Conservation (phyloP, 2,329 filamentous ascomycete genomes). For the Microdochium nivale region DNA sequence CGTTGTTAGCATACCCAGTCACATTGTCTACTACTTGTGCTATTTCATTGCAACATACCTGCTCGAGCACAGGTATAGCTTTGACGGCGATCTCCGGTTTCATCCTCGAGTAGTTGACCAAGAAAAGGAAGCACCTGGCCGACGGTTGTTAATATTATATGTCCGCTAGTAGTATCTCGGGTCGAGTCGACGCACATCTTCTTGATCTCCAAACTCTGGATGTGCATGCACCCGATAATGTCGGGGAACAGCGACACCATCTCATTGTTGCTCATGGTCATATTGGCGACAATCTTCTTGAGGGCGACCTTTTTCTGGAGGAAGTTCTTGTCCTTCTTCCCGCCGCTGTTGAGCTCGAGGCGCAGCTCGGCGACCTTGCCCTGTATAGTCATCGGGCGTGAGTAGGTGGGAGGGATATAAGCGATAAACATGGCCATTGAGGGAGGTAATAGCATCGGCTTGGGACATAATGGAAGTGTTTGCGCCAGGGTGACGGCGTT, state of each 20-base stretch:
- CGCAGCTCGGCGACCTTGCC: slow-evolving; percentile 98
- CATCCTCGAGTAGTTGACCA: slow-evolving; percentile 94
- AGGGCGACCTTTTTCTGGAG: slow-evolving; percentile 92
- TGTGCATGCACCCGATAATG: slow-evolving; percentile 90
- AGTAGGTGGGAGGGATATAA: slow-evolving; percentile 38
- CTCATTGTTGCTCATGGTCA: slow-evolving; percentile 99
- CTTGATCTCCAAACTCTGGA: slow-evolving; percentile 94
- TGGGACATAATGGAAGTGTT: slow-evolving; percentile 1
- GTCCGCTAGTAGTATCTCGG: neutral
- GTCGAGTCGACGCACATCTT: slow-evolving; percentile 67
- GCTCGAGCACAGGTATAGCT: slow-evolving; percentile 77
- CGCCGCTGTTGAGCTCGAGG: slow-evolving; percentile 83
- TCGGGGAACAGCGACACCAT: slow-evolving; percentile 97
- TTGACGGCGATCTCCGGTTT: slow-evolving; percentile 92
- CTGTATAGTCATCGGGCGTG: slow-evolving; percentile 58
- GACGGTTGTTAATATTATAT: slow-evolving; percentile 17
- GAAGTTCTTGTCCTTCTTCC: slow-evolving; percentile 98
- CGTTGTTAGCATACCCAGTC: slow-evolving; percentile 10
- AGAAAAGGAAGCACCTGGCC: slow-evolving; percentile 85
- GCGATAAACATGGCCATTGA: slow-evolving; percentile 41
- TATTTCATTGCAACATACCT: slow-evolving; percentile 39
- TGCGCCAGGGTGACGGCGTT: neutral
- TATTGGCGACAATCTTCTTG: slow-evolving; percentile 99
- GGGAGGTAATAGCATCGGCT: slow-evolving; percentile 1
- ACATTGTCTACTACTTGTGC: neutral